These are phyloP conservation scores for Trametes villosa DNA, from an alignment of 768 basidiomycete species.

Conservation along the genomic window DNA sequence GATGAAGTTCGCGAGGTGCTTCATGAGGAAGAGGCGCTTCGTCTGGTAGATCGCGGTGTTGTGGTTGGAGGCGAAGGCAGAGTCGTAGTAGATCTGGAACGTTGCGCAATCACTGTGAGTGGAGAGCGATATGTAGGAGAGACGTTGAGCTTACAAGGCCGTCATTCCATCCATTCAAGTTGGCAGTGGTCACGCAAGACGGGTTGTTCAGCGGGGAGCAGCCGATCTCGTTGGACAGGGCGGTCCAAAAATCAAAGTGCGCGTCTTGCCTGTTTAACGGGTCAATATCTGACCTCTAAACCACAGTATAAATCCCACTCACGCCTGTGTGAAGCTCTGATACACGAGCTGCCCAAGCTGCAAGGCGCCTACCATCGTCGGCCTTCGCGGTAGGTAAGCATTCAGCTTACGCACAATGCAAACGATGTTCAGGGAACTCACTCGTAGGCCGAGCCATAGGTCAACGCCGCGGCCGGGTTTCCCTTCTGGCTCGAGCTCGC, in stretches of 20 bases:
- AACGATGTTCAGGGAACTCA: background rate
- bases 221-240: conserved; percentile 38
- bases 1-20: conserved; percentile 29
- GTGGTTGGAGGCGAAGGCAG: conserved; percentile 32
- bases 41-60: conserved; percentile 26
- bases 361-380: conserved; percentile 29
- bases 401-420: background rate
- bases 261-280: background rate
- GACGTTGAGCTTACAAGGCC: conserved; percentile 8
- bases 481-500: conserved; percentile 16
- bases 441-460: conserved; percentile 22
- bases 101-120: background rate
- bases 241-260: conserved; percentile 24
- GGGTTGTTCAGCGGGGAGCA: conserved; percentile 42
- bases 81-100: conserved; percentile 47
- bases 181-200: conserved; percentile 40
- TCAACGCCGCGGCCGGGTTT: conserved; percentile 24
- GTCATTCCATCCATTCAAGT: conserved; percentile 49
- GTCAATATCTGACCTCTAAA: background rate
- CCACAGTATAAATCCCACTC: background rate
- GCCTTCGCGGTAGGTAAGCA: background rate
- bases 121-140: too few species aligned
- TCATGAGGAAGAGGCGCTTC: conserved; percentile 30
- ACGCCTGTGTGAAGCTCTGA: conserved; percentile 28
- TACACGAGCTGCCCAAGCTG: conserved; percentile 28